phyloP scores from a whole-genome alignment of 2,329 filamentous ascomycete genomes.

The Dryadomyces quercus-mongolicae region DNA sequence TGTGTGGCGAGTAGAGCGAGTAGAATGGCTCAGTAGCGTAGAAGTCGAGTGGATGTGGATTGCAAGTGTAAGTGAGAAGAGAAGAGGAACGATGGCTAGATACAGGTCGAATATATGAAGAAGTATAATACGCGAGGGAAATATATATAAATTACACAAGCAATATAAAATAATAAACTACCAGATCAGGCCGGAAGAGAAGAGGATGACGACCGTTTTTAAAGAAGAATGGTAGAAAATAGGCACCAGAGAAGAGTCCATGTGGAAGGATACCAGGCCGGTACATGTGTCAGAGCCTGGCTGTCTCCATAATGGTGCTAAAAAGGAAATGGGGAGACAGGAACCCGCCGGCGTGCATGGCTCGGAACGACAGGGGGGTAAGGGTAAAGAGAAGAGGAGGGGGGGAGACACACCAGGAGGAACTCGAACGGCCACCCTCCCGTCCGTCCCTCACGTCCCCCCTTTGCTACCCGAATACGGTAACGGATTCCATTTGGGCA shows the following conservation, averaged over 20 bases:
- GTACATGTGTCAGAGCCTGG: neutral
- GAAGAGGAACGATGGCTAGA: neutral
- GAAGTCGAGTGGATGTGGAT: neutral
- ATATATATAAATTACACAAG: neutral
- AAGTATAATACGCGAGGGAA: neutral
- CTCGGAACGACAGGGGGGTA: constrained; percentile 2
- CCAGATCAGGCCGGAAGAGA: neutral
- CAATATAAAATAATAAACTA: neutral
- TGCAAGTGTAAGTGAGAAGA: neutral
- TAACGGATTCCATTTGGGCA: neutral
- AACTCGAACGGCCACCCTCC: neutral
- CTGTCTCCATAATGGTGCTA: constrained; percentile 1
- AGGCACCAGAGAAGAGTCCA: neutral
- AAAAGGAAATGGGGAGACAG: constrained; percentile 4
- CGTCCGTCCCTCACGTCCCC: neutral
- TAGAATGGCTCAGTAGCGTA: too few species aligned
- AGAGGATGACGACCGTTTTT: neutral
- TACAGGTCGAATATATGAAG: neutral
- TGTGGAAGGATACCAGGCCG: neutral
- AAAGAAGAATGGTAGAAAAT: neutral
- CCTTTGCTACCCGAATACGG: neutral
- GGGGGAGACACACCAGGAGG: neutral
- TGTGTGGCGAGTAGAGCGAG: too few species aligned
- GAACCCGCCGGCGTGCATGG: constrained; percentile 10
- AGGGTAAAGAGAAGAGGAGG: neutral